phyloP scores from a whole-genome alignment of 345 rosid genomes.

The Murraya paniculata region DNA sequence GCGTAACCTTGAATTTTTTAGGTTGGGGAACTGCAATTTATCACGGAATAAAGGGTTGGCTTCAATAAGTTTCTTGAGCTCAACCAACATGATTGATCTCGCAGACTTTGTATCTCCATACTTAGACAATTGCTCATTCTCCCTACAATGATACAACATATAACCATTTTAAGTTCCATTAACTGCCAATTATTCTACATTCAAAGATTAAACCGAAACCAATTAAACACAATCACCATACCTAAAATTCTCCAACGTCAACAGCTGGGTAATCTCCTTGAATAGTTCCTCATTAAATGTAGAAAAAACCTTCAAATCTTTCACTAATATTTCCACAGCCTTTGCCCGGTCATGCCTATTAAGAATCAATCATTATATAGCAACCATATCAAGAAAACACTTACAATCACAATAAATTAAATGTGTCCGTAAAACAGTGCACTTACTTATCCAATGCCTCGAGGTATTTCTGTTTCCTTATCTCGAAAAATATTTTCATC shows the following conservation, averaged over 20 bases:
- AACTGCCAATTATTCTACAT: not conserved
- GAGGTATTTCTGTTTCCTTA: constrained; percentile 97
- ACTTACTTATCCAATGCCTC: constrained; percentile 97
- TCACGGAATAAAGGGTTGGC: constrained; percentile 97
- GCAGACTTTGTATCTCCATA: constrained; percentile 99
- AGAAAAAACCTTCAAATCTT: constrained; percentile 94
- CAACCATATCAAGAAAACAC: not conserved
- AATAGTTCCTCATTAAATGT: constrained; percentile 96
- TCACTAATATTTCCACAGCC: constrained; percentile 91
- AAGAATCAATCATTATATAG: not conserved
- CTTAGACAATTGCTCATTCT: constrained; percentile 95
- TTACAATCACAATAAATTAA: not conserved
- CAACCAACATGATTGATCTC: constrained; percentile 91
- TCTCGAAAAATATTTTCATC: constrained; percentile 98
- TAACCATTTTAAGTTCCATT: constrained; percentile 1
- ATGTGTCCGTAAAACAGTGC: not conserved
- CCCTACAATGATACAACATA: constrained; percentile 47
- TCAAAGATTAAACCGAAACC: not conserved
- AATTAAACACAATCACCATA: constrained; percentile 14
- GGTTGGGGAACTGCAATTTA: constrained; percentile 92
- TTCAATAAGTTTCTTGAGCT: constrained; percentile 97
- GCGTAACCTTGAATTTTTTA: constrained; percentile 81
- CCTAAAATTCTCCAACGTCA: constrained; percentile 94
- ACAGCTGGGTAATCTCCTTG: constrained; percentile 90
- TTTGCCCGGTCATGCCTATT: constrained; percentile 89